Evolutionary conservation across 257 asterid genomes (phyloP), one percentile per base, ranked within the genome.

Genomic region (Apocynum venetum): DNA sequence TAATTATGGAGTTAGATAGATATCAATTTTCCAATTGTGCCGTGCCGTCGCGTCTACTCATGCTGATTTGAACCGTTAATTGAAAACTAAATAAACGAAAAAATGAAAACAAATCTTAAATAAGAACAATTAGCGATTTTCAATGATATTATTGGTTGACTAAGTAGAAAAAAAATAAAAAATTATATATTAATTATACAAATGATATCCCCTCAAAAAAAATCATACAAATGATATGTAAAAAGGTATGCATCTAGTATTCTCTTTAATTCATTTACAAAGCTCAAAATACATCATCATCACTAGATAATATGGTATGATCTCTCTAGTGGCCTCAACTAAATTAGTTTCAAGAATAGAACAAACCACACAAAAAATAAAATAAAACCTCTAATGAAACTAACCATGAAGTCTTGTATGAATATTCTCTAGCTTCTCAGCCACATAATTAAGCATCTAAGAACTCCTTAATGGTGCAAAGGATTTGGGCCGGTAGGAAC

Each of bases 401-500:
- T 65, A 65, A 65, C 71, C 25, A 64, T 64, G 40, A 35, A 35
- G 4, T 31, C 53, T 25, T 25, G 44, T 65, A 65, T 12, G 71
- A 49, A 65, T 40, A 25, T 25, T 25, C 72, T 41, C 7, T 57
- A 48, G 68, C 78, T 13, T n/a, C 15, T 59, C 73, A 53, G 35
- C 4, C 65, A 53, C 41, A 80, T 60, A 13, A 52, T 56, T 10
- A 52, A 2, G 15, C 47, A 60, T 65, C 61, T 12, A n/a, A 76
- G 6, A 36, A 46, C 2, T 43, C 82, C 78, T 78, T 81, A 93
- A 80, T 93, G 96, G 76, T 93, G 98, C 85, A 93, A 84, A 3
- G 98, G 97, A 80, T 93, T 91, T 41, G 98, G 98, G 76, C 97
- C 97, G 41, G 88, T 77, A 1, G 97, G 97, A 19, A 93, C 94